Evolutionary conservation across 306 rosid species (phyloP).

Genomic region (Hippophae rhamnoides): DNA sequence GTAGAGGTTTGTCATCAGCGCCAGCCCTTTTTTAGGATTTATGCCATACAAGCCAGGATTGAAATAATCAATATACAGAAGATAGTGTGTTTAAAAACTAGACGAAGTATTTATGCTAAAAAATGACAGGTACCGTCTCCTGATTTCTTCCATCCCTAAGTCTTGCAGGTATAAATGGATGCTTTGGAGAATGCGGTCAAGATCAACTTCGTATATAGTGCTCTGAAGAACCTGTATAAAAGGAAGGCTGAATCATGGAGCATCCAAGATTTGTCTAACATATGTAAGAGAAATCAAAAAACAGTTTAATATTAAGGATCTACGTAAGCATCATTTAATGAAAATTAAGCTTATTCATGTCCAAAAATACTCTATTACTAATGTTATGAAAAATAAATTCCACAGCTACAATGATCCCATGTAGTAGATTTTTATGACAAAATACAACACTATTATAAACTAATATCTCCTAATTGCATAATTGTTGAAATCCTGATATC

Average conservation of each 20-base stretch:
- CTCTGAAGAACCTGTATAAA: slow-evolving; percentile 86
- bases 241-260: slow-evolving; percentile 11
- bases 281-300: not conserved
- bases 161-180: slow-evolving; percentile 94
- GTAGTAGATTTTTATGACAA: too few species aligned
- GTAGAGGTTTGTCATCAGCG: slow-evolving; percentile 95
- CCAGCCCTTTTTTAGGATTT: slow-evolving; percentile 58
- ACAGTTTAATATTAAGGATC: too few species aligned
- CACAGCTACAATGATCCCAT: too few species aligned
- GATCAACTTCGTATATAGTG: slow-evolving; percentile 88
- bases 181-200: slow-evolving; percentile 94
- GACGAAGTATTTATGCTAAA: too few species aligned
- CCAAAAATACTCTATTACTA: too few species aligned
- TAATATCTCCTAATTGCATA: too few species aligned
- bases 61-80: slow-evolving; percentile 8
- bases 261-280: not conserved
- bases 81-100: too few species aligned
- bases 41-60: slow-evolving; percentile 4
- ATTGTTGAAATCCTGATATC: too few species aligned
- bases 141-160: slow-evolving; percentile 98
- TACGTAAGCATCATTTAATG: not conserved
- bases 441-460: too few species aligned
- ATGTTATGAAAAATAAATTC: too few species aligned
- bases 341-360: not conserved
- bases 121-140: slow-evolving; percentile 58